Evolutionary conservation across 2,329 filamentous ascomycete genomes (phyloP), one percentile per base, ranked within the genome.

Genomic region (Canariomyces notabilis): DNA sequence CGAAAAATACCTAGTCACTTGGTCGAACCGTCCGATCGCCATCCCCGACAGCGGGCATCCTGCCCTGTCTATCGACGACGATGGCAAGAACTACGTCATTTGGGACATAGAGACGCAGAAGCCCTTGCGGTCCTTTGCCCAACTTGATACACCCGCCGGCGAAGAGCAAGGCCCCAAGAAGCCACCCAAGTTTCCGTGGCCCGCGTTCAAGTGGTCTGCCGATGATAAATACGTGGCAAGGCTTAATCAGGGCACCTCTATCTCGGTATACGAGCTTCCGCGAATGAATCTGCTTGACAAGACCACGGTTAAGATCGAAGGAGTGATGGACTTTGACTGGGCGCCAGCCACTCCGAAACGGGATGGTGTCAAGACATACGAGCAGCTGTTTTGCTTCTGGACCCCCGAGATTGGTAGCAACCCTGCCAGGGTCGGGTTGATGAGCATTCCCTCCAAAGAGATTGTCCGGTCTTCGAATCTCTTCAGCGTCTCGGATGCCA

Each of bases 31-130:
- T 41, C 89, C 93, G 19, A 95, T 98, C 62, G 82, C 86, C 51
- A 89, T 98, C 47, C 87, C 93, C 49, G 93, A 97, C 59, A 83
- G 83, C 56, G 86, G 87, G 55, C 86, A 95, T 66, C 85, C 87
- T 2, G 74, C 85, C n/a, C 76, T 96, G 41, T 83, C 87, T 3
- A 75, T 89, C 50, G 93, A 97, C 61, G 93, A 98, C 62, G 91
- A 98, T 60, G 93, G 93, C 68, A 97, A 97, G 77, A 96, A 97
- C 77, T 97, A 97, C 68, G 86, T 98, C 62, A 90, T 98, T 62
- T 98, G 93, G 93, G 91, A 97, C 62, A 84, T 97, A 52, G 86
- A 87, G 42, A 93, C 91, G 8, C 83, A 82, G 59, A 87, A 91
- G 66, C 89, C 91, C 46, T 77, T 98, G 41, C 87, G 93, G 54